Conservation (phyloP, 495 filamentous ascomycete species). For the Oleoguttula mirabilis region DNA sequence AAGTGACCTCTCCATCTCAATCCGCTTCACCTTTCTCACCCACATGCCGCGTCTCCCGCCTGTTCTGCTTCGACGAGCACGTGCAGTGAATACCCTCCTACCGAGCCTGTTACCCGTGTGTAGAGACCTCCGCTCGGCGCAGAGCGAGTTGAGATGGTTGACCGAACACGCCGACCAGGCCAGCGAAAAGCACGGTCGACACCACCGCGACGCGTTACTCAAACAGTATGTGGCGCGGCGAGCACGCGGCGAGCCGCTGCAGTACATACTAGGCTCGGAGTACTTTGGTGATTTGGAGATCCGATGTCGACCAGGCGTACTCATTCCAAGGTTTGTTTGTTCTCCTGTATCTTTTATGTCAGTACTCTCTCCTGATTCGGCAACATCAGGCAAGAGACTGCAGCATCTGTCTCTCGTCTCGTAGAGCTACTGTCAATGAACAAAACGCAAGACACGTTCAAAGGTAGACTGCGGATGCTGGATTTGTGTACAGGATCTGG, state of each 20-base stretch:
- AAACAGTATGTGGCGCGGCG: constrained; percentile 30
- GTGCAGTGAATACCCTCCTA: constrained; percentile 44
- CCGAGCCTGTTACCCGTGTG: constrained; percentile 57
- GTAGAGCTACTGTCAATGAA: background rate
- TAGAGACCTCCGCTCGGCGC: constrained; percentile 52
- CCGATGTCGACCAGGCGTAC: constrained; percentile 56
- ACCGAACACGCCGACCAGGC: constrained; percentile 42
- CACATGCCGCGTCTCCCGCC: constrained; percentile 67
- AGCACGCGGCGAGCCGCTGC: constrained; percentile 58
- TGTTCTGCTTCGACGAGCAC: constrained; percentile 45
- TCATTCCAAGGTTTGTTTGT: constrained; percentile 67
- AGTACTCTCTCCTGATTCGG: background rate
- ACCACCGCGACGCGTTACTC: background rate
- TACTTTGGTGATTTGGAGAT: constrained; percentile 79
- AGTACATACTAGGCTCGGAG: constrained; percentile 82
- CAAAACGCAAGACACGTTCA: background rate
- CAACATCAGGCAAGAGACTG: constrained; percentile 27
- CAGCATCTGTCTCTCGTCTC: constrained; percentile 22
- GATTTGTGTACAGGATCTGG: constrained; percentile 88
- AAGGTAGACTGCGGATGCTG: constrained; percentile 43
- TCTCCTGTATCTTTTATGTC: background rate
- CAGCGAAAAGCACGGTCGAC: background rate
- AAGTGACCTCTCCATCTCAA: no score
- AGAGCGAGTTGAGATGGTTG: constrained; percentile 81
- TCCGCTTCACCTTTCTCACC: background rate